Percentiles rank a stretch among this genome's conserved stretches.
phyloP scores from a whole-genome alignment of 2,329 filamentous ascomycete genomes.

The Phialophora verrucosa region DNA sequence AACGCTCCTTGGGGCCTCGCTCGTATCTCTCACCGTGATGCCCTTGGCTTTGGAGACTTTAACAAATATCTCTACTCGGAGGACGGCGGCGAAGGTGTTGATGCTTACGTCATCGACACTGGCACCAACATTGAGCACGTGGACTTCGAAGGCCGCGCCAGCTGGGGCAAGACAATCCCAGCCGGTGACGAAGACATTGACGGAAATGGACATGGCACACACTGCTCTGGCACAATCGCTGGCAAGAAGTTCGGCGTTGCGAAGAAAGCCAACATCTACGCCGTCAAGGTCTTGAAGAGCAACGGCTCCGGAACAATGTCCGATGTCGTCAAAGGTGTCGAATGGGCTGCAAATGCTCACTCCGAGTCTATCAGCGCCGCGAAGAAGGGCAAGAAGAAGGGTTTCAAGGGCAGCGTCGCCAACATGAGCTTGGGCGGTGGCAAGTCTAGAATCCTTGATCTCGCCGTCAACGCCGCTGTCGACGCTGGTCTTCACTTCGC shows the following conservation, averaged over 20 bases:
- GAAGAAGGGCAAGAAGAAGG: slow-evolving; percentile 88
- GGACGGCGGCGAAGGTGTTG: slow-evolving; percentile 93
- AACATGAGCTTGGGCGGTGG: slow-evolving; percentile 99
- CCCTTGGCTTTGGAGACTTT: slow-evolving; percentile 80
- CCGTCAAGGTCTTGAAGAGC: slow-evolving; percentile 96
- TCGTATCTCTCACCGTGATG: slow-evolving; percentile 92
- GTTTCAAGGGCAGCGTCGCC: slow-evolving; percentile 97
- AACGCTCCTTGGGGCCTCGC: slow-evolving; percentile 98
- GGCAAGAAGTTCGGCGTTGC: slow-evolving; percentile 99
- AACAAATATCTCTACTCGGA: slow-evolving; percentile 97
- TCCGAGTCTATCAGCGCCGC: slow-evolving; percentile 74
- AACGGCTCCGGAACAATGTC: slow-evolving; percentile 99
- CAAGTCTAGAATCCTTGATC: slow-evolving; percentile 90
- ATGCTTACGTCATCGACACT: slow-evolving; percentile 98
- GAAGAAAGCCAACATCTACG: slow-evolving; percentile 96
- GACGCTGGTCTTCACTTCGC: slow-evolving; percentile 93
- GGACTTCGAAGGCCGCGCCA: slow-evolving; percentile 94
- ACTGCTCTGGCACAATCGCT: slow-evolving; percentile 97
- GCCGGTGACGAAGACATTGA: slow-evolving; percentile 78
- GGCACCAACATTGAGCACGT: slow-evolving; percentile 93
- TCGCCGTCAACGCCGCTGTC: slow-evolving; percentile 92
- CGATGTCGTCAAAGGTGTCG: slow-evolving; percentile 97
- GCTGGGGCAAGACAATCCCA: slow-evolving; percentile 97
- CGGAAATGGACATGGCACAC: slow-evolving; percentile 97
- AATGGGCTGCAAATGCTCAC: slow-evolving; percentile 87